A percentile compares a stretch with the other conserved stretches of the same genome.
Conservation (phyloP, 106 monocot genomes). For the Triglochin maritima region DNA sequence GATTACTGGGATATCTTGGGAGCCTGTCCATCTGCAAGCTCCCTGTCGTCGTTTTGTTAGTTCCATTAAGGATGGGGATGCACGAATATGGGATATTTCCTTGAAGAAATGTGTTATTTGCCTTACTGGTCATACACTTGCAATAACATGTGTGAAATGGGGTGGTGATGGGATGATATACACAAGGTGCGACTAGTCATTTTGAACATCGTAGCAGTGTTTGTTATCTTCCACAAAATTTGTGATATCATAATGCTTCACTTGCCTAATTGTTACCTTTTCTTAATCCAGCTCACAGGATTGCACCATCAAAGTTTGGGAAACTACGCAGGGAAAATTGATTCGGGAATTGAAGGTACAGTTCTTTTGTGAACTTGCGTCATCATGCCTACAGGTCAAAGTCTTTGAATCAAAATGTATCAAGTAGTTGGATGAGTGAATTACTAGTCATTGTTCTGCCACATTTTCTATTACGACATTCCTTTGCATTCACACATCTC, state of each 20-base stretch:
- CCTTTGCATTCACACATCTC: no score
- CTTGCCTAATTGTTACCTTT: neutral
- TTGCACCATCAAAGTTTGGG: constrained; percentile 98
- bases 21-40: constrained; percentile 84
- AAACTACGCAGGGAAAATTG: constrained; percentile 75
- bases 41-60: constrained; percentile 94
- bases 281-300: constrained; percentile 71
- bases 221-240: neutral
- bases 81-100: constrained; percentile 86
- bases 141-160: constrained; percentile 96
- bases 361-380: neutral
- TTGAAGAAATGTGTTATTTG: constrained; percentile 45
- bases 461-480: no score
- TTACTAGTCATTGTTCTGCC: no score
- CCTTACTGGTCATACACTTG: constrained; percentile 80
- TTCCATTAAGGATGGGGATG: constrained; percentile 97
- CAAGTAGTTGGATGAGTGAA: no score
- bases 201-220: neutral
- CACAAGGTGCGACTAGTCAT: constrained; percentile 41
- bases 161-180: constrained; percentile 95
- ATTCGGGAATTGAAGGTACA: constrained; percentile 82
- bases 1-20: constrained; percentile 98
- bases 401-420: no score
- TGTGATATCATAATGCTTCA: neutral
- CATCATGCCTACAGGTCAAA: no score